A percentile compares a stretch with the other conserved stretches of the same genome.
Evolutionary conservation across 164 flowering plant genomes (phyloP).

Genomic region (Piper longum): DNA sequence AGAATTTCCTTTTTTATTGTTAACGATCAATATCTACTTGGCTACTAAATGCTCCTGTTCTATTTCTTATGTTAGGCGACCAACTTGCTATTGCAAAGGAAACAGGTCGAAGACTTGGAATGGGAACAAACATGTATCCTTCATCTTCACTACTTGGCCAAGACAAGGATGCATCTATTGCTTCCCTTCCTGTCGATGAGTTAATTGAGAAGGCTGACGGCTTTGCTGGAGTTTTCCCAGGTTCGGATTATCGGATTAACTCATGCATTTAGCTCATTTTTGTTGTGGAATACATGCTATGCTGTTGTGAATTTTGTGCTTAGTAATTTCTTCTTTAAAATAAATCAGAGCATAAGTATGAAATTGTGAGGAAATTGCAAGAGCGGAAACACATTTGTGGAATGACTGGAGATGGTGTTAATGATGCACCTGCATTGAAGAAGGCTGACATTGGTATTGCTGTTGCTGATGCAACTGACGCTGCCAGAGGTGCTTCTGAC

Average conservation of each 20-base stretch:
- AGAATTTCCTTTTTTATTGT: not conserved
- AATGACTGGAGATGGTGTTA: constrained; percentile 42
- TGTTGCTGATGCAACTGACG: constrained; percentile 71
- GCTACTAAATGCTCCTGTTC: not conserved
- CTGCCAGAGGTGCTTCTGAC: constrained; percentile 93
- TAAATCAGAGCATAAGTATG: constrained; percentile 29
- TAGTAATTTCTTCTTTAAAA: not conserved
- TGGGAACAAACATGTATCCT: constrained; percentile 42
- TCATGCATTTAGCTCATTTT: not conserved
- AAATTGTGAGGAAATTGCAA: constrained; percentile 29
- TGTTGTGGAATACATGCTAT: not conserved
- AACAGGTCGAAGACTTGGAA: constrained; percentile 34
- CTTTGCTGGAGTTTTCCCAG: constrained; percentile 37
- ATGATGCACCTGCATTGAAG: constrained; percentile 40
- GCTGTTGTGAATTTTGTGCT: not conserved
- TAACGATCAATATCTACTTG: not conserved
- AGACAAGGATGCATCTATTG: constrained; percentile 28
- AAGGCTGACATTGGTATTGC: constrained; percentile 40
- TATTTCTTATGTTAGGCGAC: constrained; percentile 16
- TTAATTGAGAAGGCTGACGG: constrained; percentile 39
- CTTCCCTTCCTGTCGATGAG: constrained; percentile 30
- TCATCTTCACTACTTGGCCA: constrained; percentile 29
- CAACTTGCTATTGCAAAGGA: constrained; percentile 38
- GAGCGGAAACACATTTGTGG: constrained; percentile 36
- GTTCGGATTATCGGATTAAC: constrained; percentile 2